These are phyloP conservation scores for Phalaenopsis aphrodite DNA, from an alignment of 106 monocot species.

Conservation along the genomic window DNA sequence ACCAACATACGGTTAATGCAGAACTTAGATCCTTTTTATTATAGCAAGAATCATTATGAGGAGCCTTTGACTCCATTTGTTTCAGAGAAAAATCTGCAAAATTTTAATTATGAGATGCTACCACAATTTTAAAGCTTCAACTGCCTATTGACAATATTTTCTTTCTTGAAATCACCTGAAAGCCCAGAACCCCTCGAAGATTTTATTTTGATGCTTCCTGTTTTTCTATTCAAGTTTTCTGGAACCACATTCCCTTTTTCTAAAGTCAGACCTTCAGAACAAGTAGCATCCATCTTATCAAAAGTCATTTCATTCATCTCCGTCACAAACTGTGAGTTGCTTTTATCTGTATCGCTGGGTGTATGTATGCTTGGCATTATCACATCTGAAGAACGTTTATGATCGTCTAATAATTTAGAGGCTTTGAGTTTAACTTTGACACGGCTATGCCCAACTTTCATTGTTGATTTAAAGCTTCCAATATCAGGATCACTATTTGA, in stretches of 20 bases:
- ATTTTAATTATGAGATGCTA: slow-evolving; percentile 26
- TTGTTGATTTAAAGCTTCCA: slow-evolving; percentile 17
- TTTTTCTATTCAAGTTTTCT: slow-evolving; percentile 46
- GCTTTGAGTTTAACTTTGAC: slow-evolving; percentile 82
- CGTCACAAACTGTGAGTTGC: slow-evolving; percentile 21
- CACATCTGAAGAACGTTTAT: slow-evolving; percentile 28
- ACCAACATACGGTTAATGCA: slow-evolving; percentile 45
- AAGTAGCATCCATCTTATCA: slow-evolving; percentile 41
- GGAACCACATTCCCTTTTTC: slow-evolving; percentile 21
- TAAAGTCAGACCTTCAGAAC: slow-evolving; percentile 57
- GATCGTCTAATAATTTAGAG: slow-evolving; percentile 35
- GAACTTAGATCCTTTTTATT: slow-evolving; percentile 61
- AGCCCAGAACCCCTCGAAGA: slow-evolving; percentile 37
- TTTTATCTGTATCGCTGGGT: slow-evolving; percentile 37
- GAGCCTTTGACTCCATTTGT: slow-evolving; percentile 19
- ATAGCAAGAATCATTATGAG: slow-evolving; percentile 24
- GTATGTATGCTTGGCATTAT: slow-evolving; percentile 12
- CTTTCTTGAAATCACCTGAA: slow-evolving; percentile 17
- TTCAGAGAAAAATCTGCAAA: slow-evolving; percentile 17
- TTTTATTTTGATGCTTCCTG: slow-evolving; percentile 80
- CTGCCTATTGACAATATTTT: slow-evolving; percentile 20
- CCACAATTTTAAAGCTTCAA: slow-evolving; percentile 7
- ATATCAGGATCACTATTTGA: slow-evolving; percentile 18
- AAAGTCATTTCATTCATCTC: slow-evolving; percentile 16
- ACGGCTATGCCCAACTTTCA: slow-evolving; percentile 38